Evolutionary conservation across 352 stramenopile species (phyloP).

Genomic region (Phytophthora pinifolia): DNA sequence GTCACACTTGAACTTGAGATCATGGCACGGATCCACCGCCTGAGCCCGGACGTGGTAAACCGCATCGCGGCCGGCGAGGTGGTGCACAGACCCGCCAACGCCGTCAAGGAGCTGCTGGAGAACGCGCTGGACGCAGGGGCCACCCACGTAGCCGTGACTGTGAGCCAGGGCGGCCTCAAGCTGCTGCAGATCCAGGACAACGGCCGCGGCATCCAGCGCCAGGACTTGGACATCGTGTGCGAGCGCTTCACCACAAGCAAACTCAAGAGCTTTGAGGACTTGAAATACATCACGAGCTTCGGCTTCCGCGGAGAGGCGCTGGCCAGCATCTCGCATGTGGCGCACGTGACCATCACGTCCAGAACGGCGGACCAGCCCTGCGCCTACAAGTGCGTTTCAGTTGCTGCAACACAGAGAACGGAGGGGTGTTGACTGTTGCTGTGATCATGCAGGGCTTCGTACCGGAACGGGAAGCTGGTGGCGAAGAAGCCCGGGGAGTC

Average conservation of each 20-base stretch:
- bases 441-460: constrained; percentile 72
- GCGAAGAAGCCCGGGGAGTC: constrained; percentile 66
- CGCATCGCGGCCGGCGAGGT: constrained; percentile 95
- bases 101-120: constrained; percentile 98
- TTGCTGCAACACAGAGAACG: background rate
- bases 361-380: constrained; percentile 77
- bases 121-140: constrained; percentile 97
- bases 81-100: constrained; percentile 93
- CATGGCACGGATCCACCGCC: constrained; percentile 75
- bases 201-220: constrained; percentile 89
- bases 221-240: constrained; percentile 95
- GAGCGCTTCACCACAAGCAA: constrained; percentile 99
- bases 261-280: constrained; percentile 94
- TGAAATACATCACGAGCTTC: constrained; percentile 95
- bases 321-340: constrained; percentile 96
- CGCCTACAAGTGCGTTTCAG: constrained; percentile 68
- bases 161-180: constrained; percentile 90
- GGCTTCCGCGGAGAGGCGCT: constrained; percentile 99
- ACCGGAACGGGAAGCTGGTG: constrained; percentile 89
- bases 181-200: constrained; percentile 96
- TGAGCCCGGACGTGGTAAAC: constrained; percentile 93
- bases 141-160: constrained; percentile 78
- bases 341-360: constrained; percentile 90
- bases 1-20: constrained; percentile 17
- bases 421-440: background rate